Conservation (phyloP, 108 stramenopile genomes). For the Nitzschia putrida region DNA sequence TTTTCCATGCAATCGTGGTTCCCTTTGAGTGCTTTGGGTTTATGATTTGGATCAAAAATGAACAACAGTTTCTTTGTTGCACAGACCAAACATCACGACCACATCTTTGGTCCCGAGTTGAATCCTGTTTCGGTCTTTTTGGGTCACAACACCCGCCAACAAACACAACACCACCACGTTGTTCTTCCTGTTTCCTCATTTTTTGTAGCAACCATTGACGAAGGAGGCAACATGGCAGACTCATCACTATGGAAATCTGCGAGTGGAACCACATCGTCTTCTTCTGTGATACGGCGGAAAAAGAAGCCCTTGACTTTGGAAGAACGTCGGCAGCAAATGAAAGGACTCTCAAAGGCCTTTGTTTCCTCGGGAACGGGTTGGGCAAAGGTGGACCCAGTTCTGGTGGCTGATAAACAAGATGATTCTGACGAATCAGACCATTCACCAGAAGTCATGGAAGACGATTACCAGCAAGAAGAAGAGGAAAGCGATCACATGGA, state of each 20-base stretch:
- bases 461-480: not conserved
- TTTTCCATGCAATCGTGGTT: too few species aligned
- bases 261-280: not conserved
- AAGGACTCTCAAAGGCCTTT: conserved; percentile 20
- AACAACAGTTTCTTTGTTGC: too few species aligned
- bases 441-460: not conserved
- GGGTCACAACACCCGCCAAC: too few species aligned
- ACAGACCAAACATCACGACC: too few species aligned
- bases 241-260: not conserved
- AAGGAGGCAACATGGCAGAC: too few species aligned
- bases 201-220: too few species aligned
- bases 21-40: too few species aligned
- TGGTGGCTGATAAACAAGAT: conserved; percentile 2
- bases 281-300: not conserved
- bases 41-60: too few species aligned
- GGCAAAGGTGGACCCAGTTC: conserved; percentile 17
- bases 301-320: conserved; percentile 3
- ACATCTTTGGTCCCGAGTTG: too few species aligned
- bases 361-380: not conserved
- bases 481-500: conserved; percentile 3
- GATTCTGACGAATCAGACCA: not conserved
- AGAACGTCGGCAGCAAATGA: conserved; percentile 19
- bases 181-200: too few species aligned
- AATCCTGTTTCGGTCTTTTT: too few species aligned
- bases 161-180: too few species aligned